Conservation (phyloP, 345 rosid genomes). For the Pseudoturritis turrita region DNA sequence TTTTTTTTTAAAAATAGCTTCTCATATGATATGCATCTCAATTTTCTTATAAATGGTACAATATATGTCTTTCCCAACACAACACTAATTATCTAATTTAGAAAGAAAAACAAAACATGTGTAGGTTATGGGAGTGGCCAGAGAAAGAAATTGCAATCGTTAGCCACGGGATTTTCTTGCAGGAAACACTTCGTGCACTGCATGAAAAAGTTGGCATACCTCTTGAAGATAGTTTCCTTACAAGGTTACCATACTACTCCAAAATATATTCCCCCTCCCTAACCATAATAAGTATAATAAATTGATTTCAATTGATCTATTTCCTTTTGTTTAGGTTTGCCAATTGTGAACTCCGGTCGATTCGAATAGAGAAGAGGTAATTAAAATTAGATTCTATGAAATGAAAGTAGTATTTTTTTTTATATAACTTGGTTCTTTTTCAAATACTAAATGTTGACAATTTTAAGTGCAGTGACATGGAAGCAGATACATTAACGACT, state of each 20-base stretch:
- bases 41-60: not conserved
- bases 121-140: slow-evolving; percentile 66
- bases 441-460: not conserved
- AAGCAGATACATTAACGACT: not conserved
- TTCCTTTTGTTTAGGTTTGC: slow-evolving; percentile 18
- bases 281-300: not conserved
- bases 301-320: not conserved
- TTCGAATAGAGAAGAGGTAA: slow-evolving; percentile 17
- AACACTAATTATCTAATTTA: too few species aligned
- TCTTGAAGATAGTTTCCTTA: not conserved
- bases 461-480: slow-evolving; percentile 18
- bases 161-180: slow-evolving; percentile 67
- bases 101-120: too few species aligned
- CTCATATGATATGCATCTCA: too few species aligned
- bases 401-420: too few species aligned
- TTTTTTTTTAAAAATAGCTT: too few species aligned
- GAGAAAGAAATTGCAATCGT: slow-evolving; percentile 86
- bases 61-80: too few species aligned
- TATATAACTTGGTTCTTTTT: not conserved
- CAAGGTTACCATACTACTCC: slow-evolving; percentile 5
- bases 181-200: slow-evolving; percentile 41
- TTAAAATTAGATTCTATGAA: not conserved
- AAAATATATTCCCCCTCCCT: too few species aligned
- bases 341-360: slow-evolving; percentile 29
- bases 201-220: slow-evolving; percentile 34